Evolutionary conservation across 1,284 basidiomycete species (phyloP), one percentile per base, ranked within the genome.

Genomic region (Dichomitus squalens): DNA sequence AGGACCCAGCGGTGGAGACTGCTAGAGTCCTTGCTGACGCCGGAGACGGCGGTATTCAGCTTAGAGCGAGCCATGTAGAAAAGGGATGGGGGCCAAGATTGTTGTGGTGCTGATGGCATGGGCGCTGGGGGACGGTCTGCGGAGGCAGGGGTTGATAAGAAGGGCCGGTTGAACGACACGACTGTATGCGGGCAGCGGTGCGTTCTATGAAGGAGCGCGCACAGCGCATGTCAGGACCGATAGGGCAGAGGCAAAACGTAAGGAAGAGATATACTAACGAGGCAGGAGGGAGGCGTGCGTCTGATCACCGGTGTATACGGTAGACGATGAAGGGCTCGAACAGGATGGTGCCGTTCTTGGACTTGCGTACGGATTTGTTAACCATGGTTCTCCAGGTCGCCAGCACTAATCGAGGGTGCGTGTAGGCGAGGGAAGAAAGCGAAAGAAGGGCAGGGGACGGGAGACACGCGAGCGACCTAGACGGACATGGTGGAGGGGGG

Each of bases 261-360:
- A 64, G 52, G 55, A 53, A 52, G 20, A 59, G 52, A 47, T 49
- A 57, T 54, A 72, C 69, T 55, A 65, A 72, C 68, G 67, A 68
- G 64, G 60, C 64, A 59, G 53, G 52, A 50, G 48, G 49, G 50
- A 50, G 48, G 57, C 55, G 61, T 52, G 57, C 51, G 58, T 56
- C 59, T 51, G 49, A 72, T 84, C 72, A 82, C 71, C 74, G 77
- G 78, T 85, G 84, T 92, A 92, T 92, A 73, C 89, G 89, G 76
- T 90, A 84, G 73, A 91, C 89, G 74, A 90, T 86, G 76, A 87
- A 85, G 61, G 89, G 89, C 79, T 90, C 89, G 74, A 92, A 92
- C 70, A 91, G 83, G 63, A 90, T 81, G 73, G 88, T 86, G 79
- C 89, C 88, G 87, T 89, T 86, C 81, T 85, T 88, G 72, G 86